Evolutionary conservation across 2,329 filamentous ascomycete genomes (phyloP).

Genomic region (Penicillium hordei): DNA sequence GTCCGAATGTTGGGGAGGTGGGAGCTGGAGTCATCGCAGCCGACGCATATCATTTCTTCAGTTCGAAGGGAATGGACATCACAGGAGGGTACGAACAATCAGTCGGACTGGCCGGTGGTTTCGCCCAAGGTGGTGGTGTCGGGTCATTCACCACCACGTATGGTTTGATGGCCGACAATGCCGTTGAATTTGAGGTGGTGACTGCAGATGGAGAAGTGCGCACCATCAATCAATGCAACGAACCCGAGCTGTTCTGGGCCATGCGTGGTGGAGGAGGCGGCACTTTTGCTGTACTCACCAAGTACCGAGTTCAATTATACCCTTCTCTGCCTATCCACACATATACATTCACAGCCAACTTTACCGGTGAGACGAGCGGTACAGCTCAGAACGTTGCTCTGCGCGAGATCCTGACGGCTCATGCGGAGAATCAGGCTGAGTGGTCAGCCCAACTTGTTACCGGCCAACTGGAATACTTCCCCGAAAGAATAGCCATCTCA

Average conservation of each 20-base stretch:
- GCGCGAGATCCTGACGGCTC: slow-evolving; percentile 5
- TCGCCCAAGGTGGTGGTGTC: slow-evolving; percentile 54
- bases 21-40: slow-evolving; percentile 17
- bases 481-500: neutral
- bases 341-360: slow-evolving; percentile 8
- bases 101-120: slow-evolving; percentile 53
- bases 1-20: slow-evolving; percentile 48
- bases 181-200: slow-evolving; percentile 51
- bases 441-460: slow-evolving; percentile 11
- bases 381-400: slow-evolving; percentile 3
- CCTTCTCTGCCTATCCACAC: slow-evolving; percentile 11
- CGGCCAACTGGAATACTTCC: slow-evolving; percentile 11
- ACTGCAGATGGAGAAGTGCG: slow-evolving; percentile 48
- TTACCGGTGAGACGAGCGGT: neutral
- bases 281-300: slow-evolving; percentile 18
- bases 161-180: slow-evolving; percentile 51
- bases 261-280: slow-evolving; percentile 47
- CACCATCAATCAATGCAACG: slow-evolving; percentile 44
- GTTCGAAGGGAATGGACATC: slow-evolving; percentile 7
- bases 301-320: slow-evolving; percentile 8
- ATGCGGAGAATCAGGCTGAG: slow-evolving; percentile 2
- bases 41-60: slow-evolving; percentile 13
- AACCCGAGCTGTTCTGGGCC: slow-evolving; percentile 54
- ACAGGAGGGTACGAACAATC: slow-evolving; percentile 22
- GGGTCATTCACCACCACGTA: slow-evolving; percentile 50